Evolutionary conservation across 768 basidiomycete species (phyloP), one percentile per base, ranked within the genome.

Genomic region (Lentinula boryana): DNA sequence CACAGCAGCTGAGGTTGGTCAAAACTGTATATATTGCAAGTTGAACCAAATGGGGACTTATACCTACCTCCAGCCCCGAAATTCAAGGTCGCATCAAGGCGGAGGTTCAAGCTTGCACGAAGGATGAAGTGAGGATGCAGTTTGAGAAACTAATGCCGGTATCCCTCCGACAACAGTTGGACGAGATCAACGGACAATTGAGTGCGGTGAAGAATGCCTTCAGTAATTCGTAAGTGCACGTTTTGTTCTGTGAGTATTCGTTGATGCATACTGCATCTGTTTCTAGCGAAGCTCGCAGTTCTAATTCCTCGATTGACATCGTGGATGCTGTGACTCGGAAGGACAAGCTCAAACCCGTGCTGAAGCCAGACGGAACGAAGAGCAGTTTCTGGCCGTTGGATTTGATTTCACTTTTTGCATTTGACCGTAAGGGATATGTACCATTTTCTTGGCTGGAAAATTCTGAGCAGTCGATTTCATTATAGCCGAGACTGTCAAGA

Each of bases 331-430:
- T 85, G 18, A 72, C 79, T 65, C 63, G 80, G 33, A 71, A 80
- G 60, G 82, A 84, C 53, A 69, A 70, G 1, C 71, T 88, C 41
- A 70, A 72, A 6, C 67, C 71, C 4, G 73, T 88, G n/a, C 63
- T 83, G 62, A 83, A 75, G 60, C 13, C 46, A 9, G 78, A 83
- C 61, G 85, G 85, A 1, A 75, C 69, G 56, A 70, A 65, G 61
- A 83, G 84, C 69, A 64, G 69, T 0, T 62, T 77, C 13, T 86
- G 78, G 62, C 86, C 85, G 7, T 68, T 71, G 0, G 79, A 84
- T 63, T 64, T 87, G 36, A 70, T 75, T 56, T 76, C 79, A 2
- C 69, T 87, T 13, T 77, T 84, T 51, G 71, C 72, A 5, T 88
- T 86, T 66, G 76, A 82, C 54, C 66, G 85, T 86, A 66, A 70